Evolutionary conservation across 73 alveolate species (phyloP).

Genomic region (Paramecium tetraurelia): DNA sequence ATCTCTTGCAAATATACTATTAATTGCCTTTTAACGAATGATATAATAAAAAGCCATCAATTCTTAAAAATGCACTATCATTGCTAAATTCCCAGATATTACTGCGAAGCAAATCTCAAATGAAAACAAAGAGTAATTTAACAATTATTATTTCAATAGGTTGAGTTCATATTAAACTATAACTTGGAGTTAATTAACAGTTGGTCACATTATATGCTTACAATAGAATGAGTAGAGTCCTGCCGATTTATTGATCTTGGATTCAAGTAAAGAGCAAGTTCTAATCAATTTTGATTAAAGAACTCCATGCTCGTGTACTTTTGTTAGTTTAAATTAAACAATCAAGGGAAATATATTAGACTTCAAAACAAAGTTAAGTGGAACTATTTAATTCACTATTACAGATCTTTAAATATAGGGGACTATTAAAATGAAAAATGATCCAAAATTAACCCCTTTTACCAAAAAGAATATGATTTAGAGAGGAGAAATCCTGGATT

Average conservation of each 20-base stretch:
- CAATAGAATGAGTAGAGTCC: slow-evolving; percentile 6
- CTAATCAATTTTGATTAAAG: background rate
- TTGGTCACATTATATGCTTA: background rate
- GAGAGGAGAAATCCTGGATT: slow-evolving; percentile 34
- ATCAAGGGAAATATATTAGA: background rate
- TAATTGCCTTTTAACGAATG: background rate
- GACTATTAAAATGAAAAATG: background rate
- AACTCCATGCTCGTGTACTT: background rate
- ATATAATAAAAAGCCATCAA: background rate
- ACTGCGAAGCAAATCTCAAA: background rate
- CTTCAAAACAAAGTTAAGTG: slow-evolving; percentile 11
- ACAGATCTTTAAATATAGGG: background rate
- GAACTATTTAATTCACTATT: background rate
- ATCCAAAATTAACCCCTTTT: slow-evolving; percentile 10
- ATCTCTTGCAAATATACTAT: background rate
- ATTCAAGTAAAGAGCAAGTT: background rate
- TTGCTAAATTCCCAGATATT: background rate
- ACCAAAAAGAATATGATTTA: slow-evolving; percentile 14
- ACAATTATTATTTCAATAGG: background rate
- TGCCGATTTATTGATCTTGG: slow-evolving; percentile 14
- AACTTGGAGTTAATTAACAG: background rate
- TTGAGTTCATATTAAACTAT: background rate
- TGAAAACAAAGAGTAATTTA: background rate
- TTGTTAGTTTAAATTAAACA: background rate
- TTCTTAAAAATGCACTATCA: background rate